Percentiles rank a stretch among this genome's conserved stretches.
Evolutionary conservation across 306 rosid species (phyloP).

Genomic region (Coriaria nepalensis): DNA sequence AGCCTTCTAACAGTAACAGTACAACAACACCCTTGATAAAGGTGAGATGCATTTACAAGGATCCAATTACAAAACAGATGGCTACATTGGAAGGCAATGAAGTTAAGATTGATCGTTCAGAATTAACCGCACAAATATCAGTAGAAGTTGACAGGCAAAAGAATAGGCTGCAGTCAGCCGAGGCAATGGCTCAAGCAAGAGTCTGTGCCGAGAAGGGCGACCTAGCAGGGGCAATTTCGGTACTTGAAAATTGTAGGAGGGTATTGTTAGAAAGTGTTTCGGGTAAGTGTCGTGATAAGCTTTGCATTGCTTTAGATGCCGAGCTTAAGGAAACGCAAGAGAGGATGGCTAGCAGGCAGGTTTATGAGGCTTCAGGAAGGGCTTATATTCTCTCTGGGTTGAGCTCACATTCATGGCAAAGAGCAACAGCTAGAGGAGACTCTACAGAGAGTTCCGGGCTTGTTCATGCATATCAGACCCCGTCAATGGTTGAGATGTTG

Average conservation of each 20-base stretch:
- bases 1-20: constrained; percentile 12
- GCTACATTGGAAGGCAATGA: constrained; percentile 46
- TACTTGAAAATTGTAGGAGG: constrained; percentile 71
- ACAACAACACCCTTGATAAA: constrained; percentile 55
- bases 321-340: constrained; percentile 98
- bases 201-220: constrained; percentile 75
- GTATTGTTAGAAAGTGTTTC: constrained; percentile 47
- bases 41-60: constrained; percentile 66
- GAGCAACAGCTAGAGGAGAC: constrained; percentile 97
- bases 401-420: constrained; percentile 98
- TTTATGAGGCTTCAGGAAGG: constrained; percentile 93
- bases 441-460: constrained; percentile 86
- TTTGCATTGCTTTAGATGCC: constrained; percentile 81
- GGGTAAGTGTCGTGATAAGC: constrained; percentile 50
- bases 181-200: constrained; percentile 80
- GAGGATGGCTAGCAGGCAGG: constrained; percentile 88
- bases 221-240: constrained; percentile 47
- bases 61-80: constrained; percentile 60
- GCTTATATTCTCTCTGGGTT: constrained; percentile 94
- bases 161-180: constrained; percentile 86
- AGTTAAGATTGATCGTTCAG: constrained; percentile 59
- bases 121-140: constrained; percentile 40
- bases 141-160: constrained; percentile 87
- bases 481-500: constrained; percentile 93
- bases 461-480: constrained; percentile 81